Percentiles rank a stretch among this genome's conserved stretches.
Evolutionary conservation across 345 rosid species (phyloP).

Genomic region (Camelina laxa): DNA sequence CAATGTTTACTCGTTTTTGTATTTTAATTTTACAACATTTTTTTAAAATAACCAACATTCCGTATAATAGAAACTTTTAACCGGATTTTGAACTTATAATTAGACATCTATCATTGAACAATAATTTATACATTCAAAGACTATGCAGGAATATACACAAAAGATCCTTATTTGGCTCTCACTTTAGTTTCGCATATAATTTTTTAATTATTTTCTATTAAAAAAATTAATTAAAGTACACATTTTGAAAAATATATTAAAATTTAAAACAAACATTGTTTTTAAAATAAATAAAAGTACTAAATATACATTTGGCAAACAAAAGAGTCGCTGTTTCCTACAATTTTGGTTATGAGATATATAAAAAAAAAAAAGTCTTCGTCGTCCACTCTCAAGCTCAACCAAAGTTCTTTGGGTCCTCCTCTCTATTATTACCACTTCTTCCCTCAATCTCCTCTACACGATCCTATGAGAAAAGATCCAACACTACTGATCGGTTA

Average conservation of each 20-base stretch:
- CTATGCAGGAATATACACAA: not conserved
- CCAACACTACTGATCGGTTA: conserved; percentile 33
- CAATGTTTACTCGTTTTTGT: not conserved
- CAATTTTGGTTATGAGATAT: conserved; percentile 3
- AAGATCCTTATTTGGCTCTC: not conserved
- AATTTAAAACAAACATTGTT: not conserved
- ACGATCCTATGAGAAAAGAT: conserved; percentile 33
- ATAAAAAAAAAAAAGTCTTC: conserved; percentile 34
- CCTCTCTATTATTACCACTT: conserved; percentile 28
- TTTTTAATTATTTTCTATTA: no score
- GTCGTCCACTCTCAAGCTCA: conserved; percentile 41
- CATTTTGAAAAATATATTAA: not conserved
- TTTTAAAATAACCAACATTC: not conserved
- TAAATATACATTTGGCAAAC: conserved; percentile 22
- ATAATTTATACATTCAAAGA: not conserved
- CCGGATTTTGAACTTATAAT: not conserved
- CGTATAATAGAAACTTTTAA: no score
- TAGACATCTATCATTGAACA: not conserved
- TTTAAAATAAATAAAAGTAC: not conserved
- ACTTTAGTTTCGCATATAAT: no score
- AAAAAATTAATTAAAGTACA: not conserved
- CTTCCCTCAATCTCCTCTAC: not conserved
- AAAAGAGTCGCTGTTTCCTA: conserved; percentile 25
- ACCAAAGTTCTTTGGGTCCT: conserved; percentile 25
- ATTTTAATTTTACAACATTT: not conserved